These are phyloP conservation scores for Phanerochaete carnosa DNA, from an alignment of 768 basidiomycete genomes.

Conservation along the genomic window DNA sequence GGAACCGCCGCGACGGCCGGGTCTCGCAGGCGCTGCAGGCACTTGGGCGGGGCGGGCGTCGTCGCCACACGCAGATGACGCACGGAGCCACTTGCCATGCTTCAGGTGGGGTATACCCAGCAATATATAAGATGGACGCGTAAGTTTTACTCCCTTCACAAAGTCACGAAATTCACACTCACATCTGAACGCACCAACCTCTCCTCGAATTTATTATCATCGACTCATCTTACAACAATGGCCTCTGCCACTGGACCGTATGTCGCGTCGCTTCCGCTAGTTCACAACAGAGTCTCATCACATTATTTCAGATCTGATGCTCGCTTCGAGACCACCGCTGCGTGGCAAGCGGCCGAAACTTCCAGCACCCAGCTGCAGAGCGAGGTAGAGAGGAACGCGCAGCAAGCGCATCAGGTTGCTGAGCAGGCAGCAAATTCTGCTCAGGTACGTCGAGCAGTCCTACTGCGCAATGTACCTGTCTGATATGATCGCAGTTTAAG, in stretches of 20 bases:
- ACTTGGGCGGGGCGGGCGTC: not conserved
- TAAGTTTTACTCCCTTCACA: not conserved
- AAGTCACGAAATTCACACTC: not conserved
- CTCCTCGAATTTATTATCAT: not conserved
- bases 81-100: conserved; percentile 4
- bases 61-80: not conserved
- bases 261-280: not conserved
- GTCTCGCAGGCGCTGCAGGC: not conserved
- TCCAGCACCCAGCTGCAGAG: conserved; percentile 36
- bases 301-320: conserved; percentile 17
- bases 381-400: conserved; percentile 46
- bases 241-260: conserved; percentile 8
- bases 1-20: not conserved
- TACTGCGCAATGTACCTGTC: not conserved
- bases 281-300: not conserved
- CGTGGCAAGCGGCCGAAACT: conserved; percentile 47
- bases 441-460: conserved; percentile 34
- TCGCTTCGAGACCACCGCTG: conserved; percentile 52
- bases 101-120: conserved; percentile 11
- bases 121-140: conserved; percentile 3
- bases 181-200: conserved; percentile 1
- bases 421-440: conserved; percentile 50
- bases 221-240: conserved; percentile 3
- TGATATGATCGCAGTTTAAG: conserved; percentile 14
- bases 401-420: conserved; percentile 42